Conservation (phyloP, 202 grass and related monocot genomes). For the Zizania palustris region DNA sequence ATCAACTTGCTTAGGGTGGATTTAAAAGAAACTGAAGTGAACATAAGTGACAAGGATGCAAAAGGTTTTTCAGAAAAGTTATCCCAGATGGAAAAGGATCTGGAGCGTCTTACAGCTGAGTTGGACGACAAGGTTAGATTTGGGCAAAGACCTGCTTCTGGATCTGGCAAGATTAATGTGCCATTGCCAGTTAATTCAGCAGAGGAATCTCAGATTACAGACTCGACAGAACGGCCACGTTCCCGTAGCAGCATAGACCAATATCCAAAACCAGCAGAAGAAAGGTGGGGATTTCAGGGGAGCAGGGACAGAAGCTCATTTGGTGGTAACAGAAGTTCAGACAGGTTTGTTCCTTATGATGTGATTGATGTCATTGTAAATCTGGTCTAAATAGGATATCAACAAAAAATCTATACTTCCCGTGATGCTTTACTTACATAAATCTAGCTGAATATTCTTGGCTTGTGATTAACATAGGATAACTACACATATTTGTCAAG, state of each 20-base stretch:
- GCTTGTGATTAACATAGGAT: conserved; percentile 6
- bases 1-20: conserved; percentile 58
- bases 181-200: conserved; percentile 41
- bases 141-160: conserved; percentile 73
- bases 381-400: neutral
- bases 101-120: conserved; percentile 54
- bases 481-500: too few relatives aligned
- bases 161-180: conserved; percentile 54
- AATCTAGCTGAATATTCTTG: neutral
- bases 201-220: conserved; percentile 45
- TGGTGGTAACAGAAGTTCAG: conserved; percentile 50
- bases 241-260: conserved; percentile 44
- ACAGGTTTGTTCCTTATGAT: conserved; percentile 35
- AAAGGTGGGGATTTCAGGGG: conserved; percentile 64
- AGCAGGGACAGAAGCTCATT: conserved; percentile 52
- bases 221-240: conserved; percentile 45
- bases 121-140: conserved; percentile 72
- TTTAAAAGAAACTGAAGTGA: conserved; percentile 56
- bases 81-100: conserved; percentile 53
- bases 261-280: conserved; percentile 47
- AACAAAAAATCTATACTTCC: neutral
- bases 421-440: neutral
- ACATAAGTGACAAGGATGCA: conserved; percentile 45
- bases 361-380: conserved; percentile 8
- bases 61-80: conserved; percentile 55